Evolutionary conservation across 345 rosid species (phyloP), one percentile per base, ranked within the genome.

Genomic region (Euphorbia peplus): DNA sequence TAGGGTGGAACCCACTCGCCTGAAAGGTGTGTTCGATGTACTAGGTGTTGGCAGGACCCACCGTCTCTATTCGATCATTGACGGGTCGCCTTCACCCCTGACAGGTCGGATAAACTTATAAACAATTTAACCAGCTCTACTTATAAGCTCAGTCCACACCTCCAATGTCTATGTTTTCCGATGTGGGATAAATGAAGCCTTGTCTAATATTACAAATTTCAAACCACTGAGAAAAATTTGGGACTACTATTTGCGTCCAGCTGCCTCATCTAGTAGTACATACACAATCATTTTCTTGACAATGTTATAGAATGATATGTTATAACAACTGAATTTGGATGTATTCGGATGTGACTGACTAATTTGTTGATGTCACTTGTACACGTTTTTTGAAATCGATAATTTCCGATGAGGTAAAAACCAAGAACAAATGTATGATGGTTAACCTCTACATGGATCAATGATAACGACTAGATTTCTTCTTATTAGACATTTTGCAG

Each of bases 1-100:
- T 87, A 88, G 83, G 83, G 86, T 8, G 5, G 71, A 57, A 65
- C 84, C 72, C 83, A 57, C 97, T 85, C 96, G 96, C 82, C 92
- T 29, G 0, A 0, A 0, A 0, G 0, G 16, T 11, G 78, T 75
- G 90, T 80, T 81, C 87, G 80, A 25, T 71, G 63, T 39, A 56
- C 21, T 60, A 70, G 85, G 96, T 70, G 96, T 83, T 71, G 92
- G 97, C 97, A 83, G 83, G 93, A 81, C 90, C 74, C 86, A 89
- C 74, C 97, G 71, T 93, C 98, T 60, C 97, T 55, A 16, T 0
- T 1, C 93, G 98, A 83, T 93, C 97, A 90, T 87, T 77, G 73
- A 74, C 92, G 73, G 47, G 87, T 85, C 93, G 78, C 73, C 92
- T 77, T 70, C 85, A 82, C 88, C 96, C 86, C 91, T 86, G 87